Evolutionary conservation across 495 filamentous ascomycete genomes (phyloP).

Genomic region (Neurospora sp.): DNA sequence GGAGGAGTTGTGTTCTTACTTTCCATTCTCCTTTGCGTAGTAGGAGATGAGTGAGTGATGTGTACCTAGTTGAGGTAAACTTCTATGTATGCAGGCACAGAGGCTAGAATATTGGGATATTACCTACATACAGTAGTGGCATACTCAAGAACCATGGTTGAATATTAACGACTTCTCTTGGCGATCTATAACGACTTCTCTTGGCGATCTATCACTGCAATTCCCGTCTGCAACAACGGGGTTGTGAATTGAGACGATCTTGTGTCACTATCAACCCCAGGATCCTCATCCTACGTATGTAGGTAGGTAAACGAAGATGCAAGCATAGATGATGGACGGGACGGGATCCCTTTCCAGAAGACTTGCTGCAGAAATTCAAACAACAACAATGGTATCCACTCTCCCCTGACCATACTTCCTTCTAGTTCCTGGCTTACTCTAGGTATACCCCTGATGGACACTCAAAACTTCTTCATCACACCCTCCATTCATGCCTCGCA

Average conservation of each 20-base stretch:
- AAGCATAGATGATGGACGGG: too few relatives aligned
- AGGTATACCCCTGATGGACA: not conserved
- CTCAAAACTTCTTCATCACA: not conserved
- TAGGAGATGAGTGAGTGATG: not conserved
- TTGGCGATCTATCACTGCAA: not conserved
- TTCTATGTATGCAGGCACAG: too few relatives aligned
- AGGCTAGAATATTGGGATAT: not conserved
- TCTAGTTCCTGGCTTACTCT: not conserved
- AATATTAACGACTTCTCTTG: not conserved
- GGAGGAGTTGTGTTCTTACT: too few relatives aligned
- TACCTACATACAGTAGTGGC: too few relatives aligned
- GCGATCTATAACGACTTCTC: not conserved
- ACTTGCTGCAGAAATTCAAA: not conserved
- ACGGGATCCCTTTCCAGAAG: not conserved
- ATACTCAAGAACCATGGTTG: not conserved
- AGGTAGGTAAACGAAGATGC: not conserved
- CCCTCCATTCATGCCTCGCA: not conserved
- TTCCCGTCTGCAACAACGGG: not conserved
- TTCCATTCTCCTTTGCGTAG: too few relatives aligned
- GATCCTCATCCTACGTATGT: not conserved
- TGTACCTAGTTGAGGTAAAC: not conserved
- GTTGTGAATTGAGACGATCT: not conserved
- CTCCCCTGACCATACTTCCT: not conserved
- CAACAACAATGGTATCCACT: not conserved
- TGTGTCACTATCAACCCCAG: not conserved